Percentiles rank a stretch among this genome's conserved stretches.
Conservation (phyloP, 768 basidiomycete species). For the Suillus spraguei region DNA sequence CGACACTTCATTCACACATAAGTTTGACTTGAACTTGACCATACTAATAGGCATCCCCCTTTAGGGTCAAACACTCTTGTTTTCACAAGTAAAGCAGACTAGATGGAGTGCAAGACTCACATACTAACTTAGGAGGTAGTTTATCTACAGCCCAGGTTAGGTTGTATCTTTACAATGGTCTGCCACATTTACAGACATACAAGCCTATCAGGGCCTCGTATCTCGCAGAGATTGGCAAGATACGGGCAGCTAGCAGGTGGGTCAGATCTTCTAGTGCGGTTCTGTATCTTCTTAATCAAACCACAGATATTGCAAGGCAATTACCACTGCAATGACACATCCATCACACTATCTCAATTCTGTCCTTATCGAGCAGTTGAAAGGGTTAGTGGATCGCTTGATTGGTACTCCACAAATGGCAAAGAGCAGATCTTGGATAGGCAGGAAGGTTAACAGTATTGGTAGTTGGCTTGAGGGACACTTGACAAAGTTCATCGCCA, state of each 20-base stretch:
- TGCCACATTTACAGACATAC: constrained; percentile 88
- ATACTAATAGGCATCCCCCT: too few relatives aligned
- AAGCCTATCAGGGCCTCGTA: constrained; percentile 74
- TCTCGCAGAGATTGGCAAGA: constrained; percentile 82
- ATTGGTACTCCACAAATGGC: constrained; percentile 71
- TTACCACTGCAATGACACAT: constrained; percentile 64
- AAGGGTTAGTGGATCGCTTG: constrained; percentile 78
- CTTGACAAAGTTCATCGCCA: constrained; percentile 93
- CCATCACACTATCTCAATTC: constrained; percentile 68
- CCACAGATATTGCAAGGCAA: constrained; percentile 89
- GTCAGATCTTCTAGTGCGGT: not conserved
- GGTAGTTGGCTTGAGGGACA: constrained; percentile 92
- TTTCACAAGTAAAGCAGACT: too few relatives aligned
- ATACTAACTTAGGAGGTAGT: too few relatives aligned
- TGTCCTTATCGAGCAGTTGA: constrained; percentile 71
- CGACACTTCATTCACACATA: too few relatives aligned
- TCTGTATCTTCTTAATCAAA: constrained; percentile 17
- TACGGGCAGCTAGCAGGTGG: constrained; percentile 76
- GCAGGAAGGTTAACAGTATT: constrained; percentile 85
- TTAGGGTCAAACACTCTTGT: too few relatives aligned
- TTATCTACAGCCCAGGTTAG: too few relatives aligned
- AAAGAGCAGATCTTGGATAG: constrained; percentile 84
- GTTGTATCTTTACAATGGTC: too few relatives aligned
- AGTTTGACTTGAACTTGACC: too few relatives aligned
- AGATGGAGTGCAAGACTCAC: too few relatives aligned